Conservation (phyloP, 2,329 filamentous ascomycete genomes). For the Paramyrothecium sp. region DNA sequence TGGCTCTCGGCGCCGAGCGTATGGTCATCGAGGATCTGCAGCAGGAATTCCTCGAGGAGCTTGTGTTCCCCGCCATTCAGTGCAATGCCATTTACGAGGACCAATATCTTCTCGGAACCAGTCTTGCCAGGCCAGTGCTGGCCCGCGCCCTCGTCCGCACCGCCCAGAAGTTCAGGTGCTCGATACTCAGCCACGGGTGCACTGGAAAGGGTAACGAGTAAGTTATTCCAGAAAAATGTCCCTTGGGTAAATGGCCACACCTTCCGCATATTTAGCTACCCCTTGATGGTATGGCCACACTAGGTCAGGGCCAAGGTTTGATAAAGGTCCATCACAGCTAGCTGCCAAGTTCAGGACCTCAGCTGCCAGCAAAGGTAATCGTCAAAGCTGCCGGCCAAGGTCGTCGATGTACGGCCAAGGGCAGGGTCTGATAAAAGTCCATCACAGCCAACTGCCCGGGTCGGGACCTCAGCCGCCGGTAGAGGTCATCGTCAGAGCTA, state of each 20-base stretch:
- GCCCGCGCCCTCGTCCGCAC: slow-evolving; percentile 46
- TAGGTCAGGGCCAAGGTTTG: background rate
- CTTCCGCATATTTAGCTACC: background rate
- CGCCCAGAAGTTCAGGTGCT: slow-evolving; percentile 35
- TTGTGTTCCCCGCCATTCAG: slow-evolving; percentile 74
- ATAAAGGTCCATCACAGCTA: background rate
- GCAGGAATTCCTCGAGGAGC: slow-evolving; percentile 71
- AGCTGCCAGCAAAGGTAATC: background rate
- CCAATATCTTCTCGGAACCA: slow-evolving; percentile 44
- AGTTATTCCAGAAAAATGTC: slow-evolving; percentile 1
- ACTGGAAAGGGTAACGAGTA: slow-evolving; percentile 55
- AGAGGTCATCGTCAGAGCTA: background rate
- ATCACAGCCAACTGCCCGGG: background rate
- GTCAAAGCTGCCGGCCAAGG: background rate
- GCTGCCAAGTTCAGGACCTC: background rate
- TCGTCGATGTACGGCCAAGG: no score
- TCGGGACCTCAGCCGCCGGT: background rate
- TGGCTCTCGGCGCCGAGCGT: slow-evolving; percentile 25
- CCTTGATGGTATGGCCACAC: background rate
- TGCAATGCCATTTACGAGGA: slow-evolving; percentile 62
- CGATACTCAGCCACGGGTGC: slow-evolving; percentile 48
- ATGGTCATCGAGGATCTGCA: slow-evolving; percentile 62
- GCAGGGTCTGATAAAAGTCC: no score
- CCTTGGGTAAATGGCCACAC: background rate
- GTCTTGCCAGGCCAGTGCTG: slow-evolving; percentile 65